Evolutionary conservation across 495 filamentous ascomycete genomes (phyloP).

Genomic region (Filosporella fistucella): DNA sequence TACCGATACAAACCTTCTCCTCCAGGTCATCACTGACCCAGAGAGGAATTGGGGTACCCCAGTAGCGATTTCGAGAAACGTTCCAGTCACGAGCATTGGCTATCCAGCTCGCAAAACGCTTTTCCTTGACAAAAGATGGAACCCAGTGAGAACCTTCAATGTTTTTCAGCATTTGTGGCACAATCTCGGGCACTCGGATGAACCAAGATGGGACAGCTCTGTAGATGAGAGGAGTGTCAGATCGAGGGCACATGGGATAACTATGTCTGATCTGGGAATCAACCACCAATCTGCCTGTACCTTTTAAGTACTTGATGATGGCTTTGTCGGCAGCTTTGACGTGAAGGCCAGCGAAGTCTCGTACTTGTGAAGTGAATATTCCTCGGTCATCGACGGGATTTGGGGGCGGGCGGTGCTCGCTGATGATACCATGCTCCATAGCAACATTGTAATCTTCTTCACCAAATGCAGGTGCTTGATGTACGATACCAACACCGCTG

Average conservation of each 20-base stretch:
- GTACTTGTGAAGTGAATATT: constrained; percentile 72
- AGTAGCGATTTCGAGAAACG: constrained; percentile 91
- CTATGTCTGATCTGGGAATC: constrained; percentile 90
- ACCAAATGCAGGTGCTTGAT: constrained; percentile 93
- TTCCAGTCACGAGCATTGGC: constrained; percentile 96
- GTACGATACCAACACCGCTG: constrained; percentile 92
- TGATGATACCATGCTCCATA: constrained; percentile 72
- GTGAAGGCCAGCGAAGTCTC: constrained; percentile 82
- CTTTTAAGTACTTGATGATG: constrained; percentile 90
- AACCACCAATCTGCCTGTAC: constrained; percentile 73
- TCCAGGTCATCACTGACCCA: constrained; percentile 88
- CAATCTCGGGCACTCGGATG: constrained; percentile 77
- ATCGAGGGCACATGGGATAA: constrained; percentile 94
- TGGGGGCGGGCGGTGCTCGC: constrained; percentile 70
- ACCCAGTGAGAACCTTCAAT: constrained; percentile 95
- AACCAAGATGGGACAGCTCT: constrained; percentile 95
- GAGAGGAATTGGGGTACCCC: constrained; percentile 91
- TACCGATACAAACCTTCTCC: constrained; percentile 85
- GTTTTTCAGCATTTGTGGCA: constrained; percentile 85
- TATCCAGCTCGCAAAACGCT: constrained; percentile 81
- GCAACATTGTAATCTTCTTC: constrained; percentile 94
- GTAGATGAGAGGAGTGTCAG: constrained; percentile 93
- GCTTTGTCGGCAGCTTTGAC: constrained; percentile 94
- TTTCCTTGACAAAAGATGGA: constrained; percentile 86
- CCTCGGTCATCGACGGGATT: constrained; percentile 87